Base-by-base conservation (phyloP, 208 protist species). In the Trichomonas tenax region DNA sequence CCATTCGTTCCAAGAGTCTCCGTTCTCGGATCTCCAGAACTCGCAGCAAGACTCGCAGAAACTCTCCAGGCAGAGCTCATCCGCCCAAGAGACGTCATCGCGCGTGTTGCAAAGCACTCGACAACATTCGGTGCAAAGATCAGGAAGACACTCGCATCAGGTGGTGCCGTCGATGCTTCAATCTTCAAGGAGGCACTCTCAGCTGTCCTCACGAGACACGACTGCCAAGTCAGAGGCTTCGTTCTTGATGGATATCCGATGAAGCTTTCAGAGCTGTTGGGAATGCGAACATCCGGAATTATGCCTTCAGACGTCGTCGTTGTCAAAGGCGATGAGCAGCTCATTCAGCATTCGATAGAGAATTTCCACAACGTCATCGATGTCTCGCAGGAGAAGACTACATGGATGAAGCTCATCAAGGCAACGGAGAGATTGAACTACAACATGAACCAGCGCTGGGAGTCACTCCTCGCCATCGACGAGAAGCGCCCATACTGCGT, bases 311-410 rank as follows among this genome's bases (percentile, higher is more conserved):
- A 93, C 44, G 21, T 93, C 41, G 44, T 93, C 14, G 40, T 51
- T 93, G 82, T n/a, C 3, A 93, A 93, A 93, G 86, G 26, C 1
- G 44, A 93, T 51, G 86, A 93, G 31, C 11, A 93, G n/a, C 15
- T 93, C 8, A 51, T 93, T 15, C 26, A 93, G 45, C 44, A 51
- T 38, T 48, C 86, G 0, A 93, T 93, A 15, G 86, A 93, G n/a
- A 93, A 93, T 38, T 93, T 58, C 44, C 86, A 93, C 31, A 93
- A 93, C 46, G 86, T 93, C 17, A 51, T 93, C 26, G 40, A 93
- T 48, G 26, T 93, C 38, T 48, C 44, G 31, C 4, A 51, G 9
- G 86, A 93, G 51, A 23, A 38, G 31, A 93, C 86, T 38, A 41
- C 44, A 48, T 93, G 86, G 86, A 51, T 93, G 44, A 93, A 48